Evolutionary conservation across 805 yeast species (phyloP).

Genomic region (Myxozyma kluyveri): DNA sequence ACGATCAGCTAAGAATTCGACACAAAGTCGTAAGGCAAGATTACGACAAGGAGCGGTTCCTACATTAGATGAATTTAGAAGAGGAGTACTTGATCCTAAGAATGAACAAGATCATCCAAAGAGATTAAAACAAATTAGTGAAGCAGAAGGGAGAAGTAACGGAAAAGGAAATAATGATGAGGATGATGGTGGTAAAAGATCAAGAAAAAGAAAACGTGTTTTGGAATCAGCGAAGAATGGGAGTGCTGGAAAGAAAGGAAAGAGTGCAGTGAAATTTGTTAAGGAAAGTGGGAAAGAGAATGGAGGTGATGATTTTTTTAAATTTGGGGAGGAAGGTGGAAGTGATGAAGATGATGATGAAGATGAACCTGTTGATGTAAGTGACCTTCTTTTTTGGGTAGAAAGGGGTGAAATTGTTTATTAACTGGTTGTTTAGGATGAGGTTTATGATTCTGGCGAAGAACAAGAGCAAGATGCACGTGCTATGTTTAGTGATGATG

Average conservation of each 20-base stretch:
- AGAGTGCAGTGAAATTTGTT: background rate
- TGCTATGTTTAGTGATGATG: slow-evolving; percentile 77
- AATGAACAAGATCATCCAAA: slow-evolving; percentile 13
- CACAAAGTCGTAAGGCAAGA: slow-evolving; percentile 90
- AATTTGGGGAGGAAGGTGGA: slow-evolving; percentile 31
- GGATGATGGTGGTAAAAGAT: slow-evolving; percentile 29
- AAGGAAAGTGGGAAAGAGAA: slow-evolving; percentile 45
- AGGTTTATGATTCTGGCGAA: slow-evolving; percentile 63
- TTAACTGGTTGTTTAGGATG: slow-evolving; percentile 23
- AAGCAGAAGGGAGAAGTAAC: slow-evolving; percentile 30
- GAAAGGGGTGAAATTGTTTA: background rate
- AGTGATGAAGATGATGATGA: slow-evolving; percentile 40
- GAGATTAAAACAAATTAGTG: slow-evolving; percentile 22
- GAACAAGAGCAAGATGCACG: slow-evolving; percentile 45
- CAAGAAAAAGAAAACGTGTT: slow-evolving; percentile 4
- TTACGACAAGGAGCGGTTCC: slow-evolving; percentile 95
- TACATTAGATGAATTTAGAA: slow-evolving; percentile 74
- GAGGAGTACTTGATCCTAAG: slow-evolving; percentile 44
- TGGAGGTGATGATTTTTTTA: slow-evolving; percentile 22
- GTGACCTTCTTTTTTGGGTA: slow-evolving; percentile 32
- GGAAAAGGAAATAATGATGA: slow-evolving; percentile 12
- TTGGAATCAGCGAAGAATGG: slow-evolving; percentile 8
- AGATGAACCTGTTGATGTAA: slow-evolving; percentile 42
- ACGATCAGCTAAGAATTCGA: slow-evolving; percentile 10
- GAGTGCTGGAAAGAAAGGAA: slow-evolving; percentile 10